Evolutionary conservation across 192 early-diverging fungal genomes (phyloP).

Genomic region (Podila epicladia): DNA sequence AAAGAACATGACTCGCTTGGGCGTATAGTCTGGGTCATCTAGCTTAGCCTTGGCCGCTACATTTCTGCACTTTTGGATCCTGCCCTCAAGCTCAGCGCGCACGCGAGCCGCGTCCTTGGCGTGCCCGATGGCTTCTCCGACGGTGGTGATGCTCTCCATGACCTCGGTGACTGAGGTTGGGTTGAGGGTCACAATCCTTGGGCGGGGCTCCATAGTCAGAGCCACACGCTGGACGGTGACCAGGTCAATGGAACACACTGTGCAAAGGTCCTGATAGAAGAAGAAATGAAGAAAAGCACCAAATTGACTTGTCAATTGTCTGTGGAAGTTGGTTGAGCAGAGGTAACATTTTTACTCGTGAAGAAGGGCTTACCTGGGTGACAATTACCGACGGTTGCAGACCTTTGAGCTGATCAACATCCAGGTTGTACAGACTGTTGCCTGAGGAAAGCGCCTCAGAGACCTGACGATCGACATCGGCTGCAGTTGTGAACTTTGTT

Average conservation of each 20-base stretch:
- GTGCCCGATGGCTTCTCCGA: slow-evolving; percentile 52
- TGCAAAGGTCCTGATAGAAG: slow-evolving; percentile 54
- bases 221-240: slow-evolving; percentile 59
- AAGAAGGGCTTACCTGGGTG: slow-evolving; percentile 46
- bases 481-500: slow-evolving; percentile 59
- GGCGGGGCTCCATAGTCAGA: slow-evolving; percentile 55
- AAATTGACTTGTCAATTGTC: neutral
- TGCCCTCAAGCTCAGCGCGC: slow-evolving; percentile 20
- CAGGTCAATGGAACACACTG: slow-evolving; percentile 63
- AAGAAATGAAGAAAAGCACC: neutral
- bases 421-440: slow-evolving; percentile 55
- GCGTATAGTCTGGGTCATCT: slow-evolving; percentile 20
- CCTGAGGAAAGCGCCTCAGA: slow-evolving; percentile 56
- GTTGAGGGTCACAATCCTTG: slow-evolving; percentile 50
- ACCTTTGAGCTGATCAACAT: slow-evolving; percentile 47
- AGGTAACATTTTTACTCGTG: no score
- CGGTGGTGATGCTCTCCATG: slow-evolving; percentile 54
- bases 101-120: slow-evolving; percentile 38
- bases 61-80: slow-evolving; percentile 52
- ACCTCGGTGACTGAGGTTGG: slow-evolving; percentile 56
- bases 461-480: slow-evolving; percentile 63
- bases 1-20: slow-evolving; percentile 55
- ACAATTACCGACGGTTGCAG: slow-evolving; percentile 61
- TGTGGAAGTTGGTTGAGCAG: no score
- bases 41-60: slow-evolving; percentile 11